Evolutionary conservation across 179 eudicot genomes (phyloP).

Genomic region (Silene noctiflora): DNA sequence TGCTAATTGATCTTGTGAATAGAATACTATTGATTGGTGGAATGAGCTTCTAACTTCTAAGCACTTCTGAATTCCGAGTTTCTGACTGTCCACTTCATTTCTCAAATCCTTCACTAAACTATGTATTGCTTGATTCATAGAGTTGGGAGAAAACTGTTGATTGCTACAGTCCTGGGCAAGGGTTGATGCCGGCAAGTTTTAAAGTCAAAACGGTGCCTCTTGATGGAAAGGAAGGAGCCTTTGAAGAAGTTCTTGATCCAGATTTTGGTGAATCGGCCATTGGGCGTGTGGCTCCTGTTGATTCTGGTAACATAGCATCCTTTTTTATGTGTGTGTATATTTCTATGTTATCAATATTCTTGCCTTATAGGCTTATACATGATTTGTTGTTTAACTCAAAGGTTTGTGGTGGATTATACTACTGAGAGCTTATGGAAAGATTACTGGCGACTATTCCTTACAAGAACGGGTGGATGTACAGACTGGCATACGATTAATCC

Average conservation of each 20-base stretch:
- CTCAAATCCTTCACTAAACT: slow-evolving; percentile 1
- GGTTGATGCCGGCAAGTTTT: slow-evolving; percentile 47
- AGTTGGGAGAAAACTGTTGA: slow-evolving; percentile 50
- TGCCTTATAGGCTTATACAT: background rate
- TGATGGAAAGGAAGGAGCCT: slow-evolving; percentile 34
- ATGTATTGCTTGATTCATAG: slow-evolving; percentile 20
- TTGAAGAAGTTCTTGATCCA: slow-evolving; percentile 41
- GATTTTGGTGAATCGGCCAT: slow-evolving; percentile 50
- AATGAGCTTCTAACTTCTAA: slow-evolving; percentile 14
- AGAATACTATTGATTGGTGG: background rate
- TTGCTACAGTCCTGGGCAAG: slow-evolving; percentile 43
- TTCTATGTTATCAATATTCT: background rate
- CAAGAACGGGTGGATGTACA: slow-evolving; percentile 46
- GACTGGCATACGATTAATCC: slow-evolving; percentile 36
- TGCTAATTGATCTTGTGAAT: background rate
- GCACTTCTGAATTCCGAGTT: background rate
- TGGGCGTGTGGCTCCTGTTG: slow-evolving; percentile 48
- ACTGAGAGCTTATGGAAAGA: slow-evolving; percentile 43
- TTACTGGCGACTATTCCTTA: slow-evolving; percentile 41
- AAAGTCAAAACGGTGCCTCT: slow-evolving; percentile 32
- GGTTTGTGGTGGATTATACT: slow-evolving; percentile 52
- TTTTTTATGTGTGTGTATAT: background rate
- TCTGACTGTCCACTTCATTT: background rate
- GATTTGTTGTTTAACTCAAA: slow-evolving; percentile 15
- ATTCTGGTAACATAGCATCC: slow-evolving; percentile 33